Evolutionary conservation across 2,329 filamentous ascomycete species (phyloP).

Genomic region (Colletotrichum plurivorum): DNA sequence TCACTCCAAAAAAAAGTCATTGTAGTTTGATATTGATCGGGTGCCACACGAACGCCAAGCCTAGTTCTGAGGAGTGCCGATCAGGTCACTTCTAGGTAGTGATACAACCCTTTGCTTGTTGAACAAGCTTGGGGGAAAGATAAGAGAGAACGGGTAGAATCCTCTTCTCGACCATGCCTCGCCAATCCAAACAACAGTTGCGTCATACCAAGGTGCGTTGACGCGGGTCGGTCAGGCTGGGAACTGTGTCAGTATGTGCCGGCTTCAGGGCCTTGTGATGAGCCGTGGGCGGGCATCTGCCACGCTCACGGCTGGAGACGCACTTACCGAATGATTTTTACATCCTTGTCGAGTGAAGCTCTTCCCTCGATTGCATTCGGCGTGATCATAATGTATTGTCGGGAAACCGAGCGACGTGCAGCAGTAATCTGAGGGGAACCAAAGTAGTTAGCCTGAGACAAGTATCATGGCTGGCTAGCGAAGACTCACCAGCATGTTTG

Average conservation of each 20-base stretch:
- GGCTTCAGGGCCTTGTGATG: not conserved
- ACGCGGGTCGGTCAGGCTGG: constrained; percentile 71
- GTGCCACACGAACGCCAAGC: too few relatives aligned
- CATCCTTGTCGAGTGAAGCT: constrained; percentile 74
- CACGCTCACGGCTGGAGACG: too few relatives aligned
- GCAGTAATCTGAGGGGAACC: constrained; percentile 75
- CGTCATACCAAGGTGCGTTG: constrained; percentile 61
- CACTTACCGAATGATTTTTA: constrained; percentile 81
- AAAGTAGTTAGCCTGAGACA: not conserved
- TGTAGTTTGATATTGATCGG: too few relatives aligned
- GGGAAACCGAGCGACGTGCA: constrained; percentile 86
- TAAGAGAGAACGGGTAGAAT: too few relatives aligned
- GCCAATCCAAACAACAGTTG: too few relatives aligned
- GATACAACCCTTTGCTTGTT: too few relatives aligned
- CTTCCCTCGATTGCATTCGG: constrained; percentile 84
- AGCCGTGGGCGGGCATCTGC: not conserved
- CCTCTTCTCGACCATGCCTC: too few relatives aligned
- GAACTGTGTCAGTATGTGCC: constrained; percentile 44
- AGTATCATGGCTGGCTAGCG: constrained; percentile 53
- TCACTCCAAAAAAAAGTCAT: too few relatives aligned
- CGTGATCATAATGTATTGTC: constrained; percentile 97
- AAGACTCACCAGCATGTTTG: constrained; percentile 84
- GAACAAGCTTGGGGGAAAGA: too few relatives aligned
- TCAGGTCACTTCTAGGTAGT: too few relatives aligned
- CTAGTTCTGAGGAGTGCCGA: too few relatives aligned